phyloP scores from a whole-genome alignment of 768 basidiomycete species.

The Auricularia sp. region DNA sequence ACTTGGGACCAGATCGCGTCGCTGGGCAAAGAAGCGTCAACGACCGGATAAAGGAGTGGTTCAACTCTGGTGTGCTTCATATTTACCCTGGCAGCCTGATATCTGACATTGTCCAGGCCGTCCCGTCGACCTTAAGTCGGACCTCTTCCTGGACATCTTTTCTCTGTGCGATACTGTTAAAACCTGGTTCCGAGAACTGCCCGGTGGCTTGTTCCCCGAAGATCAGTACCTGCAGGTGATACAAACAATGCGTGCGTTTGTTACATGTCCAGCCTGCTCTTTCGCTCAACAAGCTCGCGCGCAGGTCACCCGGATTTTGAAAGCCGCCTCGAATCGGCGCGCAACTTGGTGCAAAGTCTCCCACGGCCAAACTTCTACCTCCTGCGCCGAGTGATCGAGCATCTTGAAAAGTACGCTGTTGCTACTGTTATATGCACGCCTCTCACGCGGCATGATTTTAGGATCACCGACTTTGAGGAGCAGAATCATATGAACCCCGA shows the following conservation, averaged over 20 bases:
- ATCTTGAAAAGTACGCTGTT: constrained; percentile 51
- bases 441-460: constrained; percentile 16
- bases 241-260: constrained; percentile 53
- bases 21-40: constrained; percentile 67
- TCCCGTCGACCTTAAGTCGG: constrained; percentile 19
- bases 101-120: constrained; percentile 27
- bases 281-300: constrained; percentile 7
- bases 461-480: constrained; percentile 83
- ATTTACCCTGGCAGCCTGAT: constrained; percentile 34
- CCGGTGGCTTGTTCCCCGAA: constrained; percentile 69
- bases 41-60: constrained; percentile 56
- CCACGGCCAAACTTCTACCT: constrained; percentile 69
- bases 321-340: constrained; percentile 50
- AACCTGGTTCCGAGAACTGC: constrained; percentile 75
- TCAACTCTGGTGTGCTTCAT: constrained; percentile 49
- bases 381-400: constrained; percentile 69
- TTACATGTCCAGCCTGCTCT: neutral
- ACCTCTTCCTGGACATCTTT: constrained; percentile 59
- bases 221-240: constrained; percentile 58
- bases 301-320: constrained; percentile 63
- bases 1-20: constrained; percentile 52
- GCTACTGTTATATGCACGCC: constrained; percentile 18
- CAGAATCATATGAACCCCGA: constrained; percentile 86
- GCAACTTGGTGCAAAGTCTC: constrained; percentile 54
- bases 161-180: constrained; percentile 78